phyloP scores from a whole-genome alignment of 495 filamentous ascomycete genomes.

The Podospora pseudoanserina region DNA sequence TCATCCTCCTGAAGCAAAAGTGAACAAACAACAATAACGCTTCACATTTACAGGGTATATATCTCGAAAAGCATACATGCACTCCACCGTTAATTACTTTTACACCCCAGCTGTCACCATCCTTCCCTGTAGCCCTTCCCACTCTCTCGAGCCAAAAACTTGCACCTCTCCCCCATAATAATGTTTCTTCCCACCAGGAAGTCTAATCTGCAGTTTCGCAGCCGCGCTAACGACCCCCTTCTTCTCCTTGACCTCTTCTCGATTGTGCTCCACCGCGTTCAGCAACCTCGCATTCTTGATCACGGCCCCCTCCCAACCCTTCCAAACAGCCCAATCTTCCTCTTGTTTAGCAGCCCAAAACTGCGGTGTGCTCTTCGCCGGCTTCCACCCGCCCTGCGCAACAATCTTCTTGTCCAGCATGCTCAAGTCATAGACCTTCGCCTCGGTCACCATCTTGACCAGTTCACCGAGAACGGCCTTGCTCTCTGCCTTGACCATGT shows the following conservation, averaged over 20 bases:
- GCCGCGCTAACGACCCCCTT: constrained; percentile 28
- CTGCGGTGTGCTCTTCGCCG: constrained; percentile 42
- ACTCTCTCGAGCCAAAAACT: constrained; percentile 42
- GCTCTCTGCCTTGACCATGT: constrained; percentile 61
- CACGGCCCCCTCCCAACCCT: constrained; percentile 39
- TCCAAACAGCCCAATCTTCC: constrained; percentile 43
- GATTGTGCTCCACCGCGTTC: constrained; percentile 21
- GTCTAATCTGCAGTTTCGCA: constrained; percentile 45
- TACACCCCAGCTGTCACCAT: constrained; percentile 9
- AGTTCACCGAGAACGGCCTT: constrained; percentile 68
- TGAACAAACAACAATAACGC: background rate
- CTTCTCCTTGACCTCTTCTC: constrained; percentile 27
- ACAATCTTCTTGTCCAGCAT: constrained; percentile 48
- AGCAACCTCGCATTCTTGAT: constrained; percentile 38
- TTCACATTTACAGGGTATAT: constrained; percentile 4
- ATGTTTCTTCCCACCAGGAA: constrained; percentile 38
- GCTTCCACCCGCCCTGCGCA: constrained; percentile 52
- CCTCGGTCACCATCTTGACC: constrained; percentile 59
- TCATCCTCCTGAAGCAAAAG: background rate
- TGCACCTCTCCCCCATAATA: constrained; percentile 33
- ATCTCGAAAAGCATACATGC: constrained; percentile 5
- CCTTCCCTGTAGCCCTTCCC: constrained; percentile 41
- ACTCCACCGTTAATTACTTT: background rate
- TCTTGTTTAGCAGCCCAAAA: constrained; percentile 42
- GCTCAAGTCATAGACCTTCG: constrained; percentile 55